A percentile compares a stretch with the other conserved stretches of the same genome.
These are phyloP conservation scores for Eleusine indica DNA, from an alignment of 176 grass and related monocot genomes.

Conservation along the genomic window DNA sequence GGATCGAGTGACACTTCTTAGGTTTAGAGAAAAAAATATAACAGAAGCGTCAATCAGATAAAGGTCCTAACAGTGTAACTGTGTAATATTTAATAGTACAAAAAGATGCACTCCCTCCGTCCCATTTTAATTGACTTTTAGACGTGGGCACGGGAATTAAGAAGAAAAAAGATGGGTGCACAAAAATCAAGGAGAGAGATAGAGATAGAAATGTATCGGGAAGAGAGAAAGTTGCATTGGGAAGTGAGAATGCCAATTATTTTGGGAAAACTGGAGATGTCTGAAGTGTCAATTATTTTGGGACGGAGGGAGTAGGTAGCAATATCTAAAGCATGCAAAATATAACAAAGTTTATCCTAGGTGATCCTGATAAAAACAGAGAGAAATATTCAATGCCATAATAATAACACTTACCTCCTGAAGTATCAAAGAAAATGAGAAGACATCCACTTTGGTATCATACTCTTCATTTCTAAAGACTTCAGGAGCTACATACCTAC, in stretches of 20 bases:
- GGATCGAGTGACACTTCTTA: neutral
- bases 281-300: too few relatives aligned
- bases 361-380: neutral
- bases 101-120: neutral
- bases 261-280: too few relatives aligned
- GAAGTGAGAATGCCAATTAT: too few relatives aligned
- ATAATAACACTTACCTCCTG: slow-evolving; percentile 70
- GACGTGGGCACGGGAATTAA: too few relatives aligned
- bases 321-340: neutral
- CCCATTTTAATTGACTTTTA: too few relatives aligned
- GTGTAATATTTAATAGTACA: neutral
- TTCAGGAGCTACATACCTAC: slow-evolving; percentile 96
- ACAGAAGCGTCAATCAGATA: neutral
- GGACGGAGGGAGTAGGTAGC: neutral
- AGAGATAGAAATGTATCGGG: too few relatives aligned
- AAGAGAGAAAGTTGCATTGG: too few relatives aligned
- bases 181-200: too few relatives aligned
- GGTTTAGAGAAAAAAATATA: slow-evolving; percentile 33
- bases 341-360: neutral
- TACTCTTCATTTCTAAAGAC: slow-evolving; percentile 84
- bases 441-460: slow-evolving; percentile 93
- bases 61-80: neutral
- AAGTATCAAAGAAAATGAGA: slow-evolving; percentile 94
- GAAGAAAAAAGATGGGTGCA: too few relatives aligned
- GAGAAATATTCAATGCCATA: slow-evolving; percentile 25